Evolutionary conservation across 176 grass and related monocot genomes (phyloP).

Genomic region (Avena atlantica): DNA sequence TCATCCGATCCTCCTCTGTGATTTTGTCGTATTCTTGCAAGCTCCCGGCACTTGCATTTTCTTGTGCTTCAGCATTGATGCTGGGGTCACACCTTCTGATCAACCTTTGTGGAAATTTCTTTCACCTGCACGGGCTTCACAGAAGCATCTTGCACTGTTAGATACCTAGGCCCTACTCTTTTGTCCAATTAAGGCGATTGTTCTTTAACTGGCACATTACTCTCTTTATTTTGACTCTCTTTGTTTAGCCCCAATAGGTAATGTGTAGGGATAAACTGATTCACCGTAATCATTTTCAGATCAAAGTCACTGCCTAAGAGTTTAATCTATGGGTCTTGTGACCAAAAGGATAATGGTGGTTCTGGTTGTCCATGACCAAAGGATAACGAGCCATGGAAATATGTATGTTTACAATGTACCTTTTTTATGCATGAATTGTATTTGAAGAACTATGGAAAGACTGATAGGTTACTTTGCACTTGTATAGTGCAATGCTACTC

Average conservation of each 20-base stretch:
- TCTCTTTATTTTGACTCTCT: constrained; percentile 4
- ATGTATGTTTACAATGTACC: too few relatives aligned
- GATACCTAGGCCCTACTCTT: constrained; percentile 3
- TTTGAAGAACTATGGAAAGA: constrained; percentile 15
- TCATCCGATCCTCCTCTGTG: constrained; percentile 6
- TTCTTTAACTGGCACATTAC: constrained; percentile 34
- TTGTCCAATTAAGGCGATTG: constrained; percentile 25
- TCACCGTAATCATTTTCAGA: too few relatives aligned
- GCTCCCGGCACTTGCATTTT: constrained; percentile 11
- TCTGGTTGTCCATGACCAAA: too few relatives aligned
- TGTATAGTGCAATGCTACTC: not conserved
- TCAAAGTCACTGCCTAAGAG: too few relatives aligned
- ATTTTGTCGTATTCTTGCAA: constrained; percentile 38
- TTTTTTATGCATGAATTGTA: not conserved
- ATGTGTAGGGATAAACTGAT: too few relatives aligned
- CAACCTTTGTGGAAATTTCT: constrained; percentile 10
- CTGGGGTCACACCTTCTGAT: constrained; percentile 24
- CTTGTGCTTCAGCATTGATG: not conserved
- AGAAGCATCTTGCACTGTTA: constrained; percentile 24
- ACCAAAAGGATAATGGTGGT: too few relatives aligned
- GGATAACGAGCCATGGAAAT: too few relatives aligned
- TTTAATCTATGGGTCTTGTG: too few relatives aligned
- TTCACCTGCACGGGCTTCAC: constrained; percentile 28
- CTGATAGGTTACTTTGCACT: constrained; percentile 15
- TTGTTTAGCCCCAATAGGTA: not conserved